phyloP scores from a whole-genome alignment of 805 yeast species.

The Yarrowia sp. region DNA sequence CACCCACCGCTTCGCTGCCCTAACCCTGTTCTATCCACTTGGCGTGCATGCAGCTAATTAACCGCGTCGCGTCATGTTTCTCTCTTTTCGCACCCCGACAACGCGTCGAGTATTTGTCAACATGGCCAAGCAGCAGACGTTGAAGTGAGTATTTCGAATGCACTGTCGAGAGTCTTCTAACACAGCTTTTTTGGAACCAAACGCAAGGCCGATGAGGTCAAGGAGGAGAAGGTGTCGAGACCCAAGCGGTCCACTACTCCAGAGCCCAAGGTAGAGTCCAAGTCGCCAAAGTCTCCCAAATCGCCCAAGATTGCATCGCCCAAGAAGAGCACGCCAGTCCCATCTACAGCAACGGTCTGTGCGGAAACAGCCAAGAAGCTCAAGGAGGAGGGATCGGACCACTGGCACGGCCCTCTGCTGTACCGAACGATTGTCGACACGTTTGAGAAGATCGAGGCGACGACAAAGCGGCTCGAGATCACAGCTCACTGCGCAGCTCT shows the following conservation, averaged over 20 bases:
- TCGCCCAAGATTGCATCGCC: neutral
- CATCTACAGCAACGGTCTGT: neutral
- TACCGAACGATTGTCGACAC: constrained; percentile 54
- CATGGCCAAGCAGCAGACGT: constrained; percentile 29
- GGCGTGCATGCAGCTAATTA: constrained; percentile 8
- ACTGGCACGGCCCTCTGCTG: constrained; percentile 33
- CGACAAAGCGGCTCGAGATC: constrained; percentile 80
- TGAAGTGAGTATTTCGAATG: constrained; percentile 30
- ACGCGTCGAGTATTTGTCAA: constrained; percentile 13
- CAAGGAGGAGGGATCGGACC: neutral
- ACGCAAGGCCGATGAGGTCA: constrained; percentile 10
- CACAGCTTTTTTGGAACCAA: constrained; percentile 22
- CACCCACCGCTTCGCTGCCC: neutral
- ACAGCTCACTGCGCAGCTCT: constrained; percentile 71
- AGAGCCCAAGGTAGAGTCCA: too few relatives aligned
- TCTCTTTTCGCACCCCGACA: constrained; percentile 22
- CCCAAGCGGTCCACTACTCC: too few relatives aligned
- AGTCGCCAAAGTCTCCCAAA: neutral
- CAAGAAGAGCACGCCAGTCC: neutral
- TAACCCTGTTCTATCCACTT: neutral
- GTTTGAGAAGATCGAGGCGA: constrained; percentile 75
- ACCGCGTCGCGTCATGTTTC: constrained; percentile 27
- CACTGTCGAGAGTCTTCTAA: too few relatives aligned
- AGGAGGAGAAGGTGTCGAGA: neutral
- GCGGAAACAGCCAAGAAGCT: neutral